Percentiles rank a stretch among this genome's conserved stretches.
phyloP scores from a whole-genome alignment of 192 early-diverging fungal genomes.

The Thamnidium elegans region DNA sequence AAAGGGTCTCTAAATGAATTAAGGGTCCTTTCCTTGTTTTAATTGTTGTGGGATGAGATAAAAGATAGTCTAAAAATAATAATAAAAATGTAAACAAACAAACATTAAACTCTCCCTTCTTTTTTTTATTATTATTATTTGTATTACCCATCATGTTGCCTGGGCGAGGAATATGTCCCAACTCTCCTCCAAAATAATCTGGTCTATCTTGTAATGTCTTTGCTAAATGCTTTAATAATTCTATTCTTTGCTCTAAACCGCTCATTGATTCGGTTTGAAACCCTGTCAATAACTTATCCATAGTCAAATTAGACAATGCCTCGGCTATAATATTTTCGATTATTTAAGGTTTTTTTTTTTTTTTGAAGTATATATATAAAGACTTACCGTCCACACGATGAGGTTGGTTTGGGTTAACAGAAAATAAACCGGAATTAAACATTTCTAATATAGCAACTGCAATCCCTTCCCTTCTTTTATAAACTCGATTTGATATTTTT shows the following conservation, averaged over 20 bases:
- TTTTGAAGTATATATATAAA: neutral
- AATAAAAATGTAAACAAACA: neutral
- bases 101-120: neutral
- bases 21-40: slow-evolving; percentile 30
- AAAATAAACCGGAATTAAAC: slow-evolving; percentile 80
- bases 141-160: slow-evolving; percentile 72
- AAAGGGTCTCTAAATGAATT: slow-evolving; percentile 66
- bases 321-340: slow-evolving; percentile 34
- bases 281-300: slow-evolving; percentile 52
- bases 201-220: slow-evolving; percentile 45
- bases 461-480: slow-evolving; percentile 76
- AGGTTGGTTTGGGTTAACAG: slow-evolving; percentile 51
- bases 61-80: slow-evolving; percentile 53
- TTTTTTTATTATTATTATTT: neutral
- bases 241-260: slow-evolving; percentile 72
- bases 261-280: slow-evolving; percentile 81
- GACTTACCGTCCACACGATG: slow-evolving; percentile 71
- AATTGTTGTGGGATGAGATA: slow-evolving; percentile 54
- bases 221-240: slow-evolving; percentile 71
- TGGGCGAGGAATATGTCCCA: slow-evolving; percentile 58
- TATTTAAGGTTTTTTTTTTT: neutral
- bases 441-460: slow-evolving; percentile 80
- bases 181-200: slow-evolving; percentile 54
- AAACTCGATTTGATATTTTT: slow-evolving; percentile 39
- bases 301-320: slow-evolving; percentile 50